phyloP scores from a whole-genome alignment of 208 protist genomes.

The Leishmania aethiopica region DNA sequence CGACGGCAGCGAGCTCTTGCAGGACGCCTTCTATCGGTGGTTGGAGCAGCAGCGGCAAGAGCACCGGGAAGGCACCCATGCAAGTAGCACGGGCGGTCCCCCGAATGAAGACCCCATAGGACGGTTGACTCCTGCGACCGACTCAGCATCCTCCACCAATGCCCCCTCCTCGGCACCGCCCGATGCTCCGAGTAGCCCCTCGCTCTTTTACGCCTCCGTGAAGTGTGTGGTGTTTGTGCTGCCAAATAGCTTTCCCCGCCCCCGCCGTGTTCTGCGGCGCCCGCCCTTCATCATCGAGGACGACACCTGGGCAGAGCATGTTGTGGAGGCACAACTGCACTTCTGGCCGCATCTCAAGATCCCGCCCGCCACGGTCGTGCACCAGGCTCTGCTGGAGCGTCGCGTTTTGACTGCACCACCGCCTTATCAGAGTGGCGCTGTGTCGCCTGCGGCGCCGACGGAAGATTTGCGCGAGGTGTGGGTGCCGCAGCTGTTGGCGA shows the following conservation, averaged over 20 bases:
- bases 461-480: conserved; percentile 22
- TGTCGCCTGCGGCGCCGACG: background rate
- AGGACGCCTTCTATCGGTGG: conserved; percentile 79
- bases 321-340: conserved; percentile 73
- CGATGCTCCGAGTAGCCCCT: conserved; percentile 35
- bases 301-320: conserved; percentile 84
- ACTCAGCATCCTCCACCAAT: background rate
- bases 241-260: conserved; percentile 75
- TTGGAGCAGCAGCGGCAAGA: conserved; percentile 17
- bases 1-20: conserved; percentile 48
- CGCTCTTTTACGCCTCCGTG: conserved; percentile 70
- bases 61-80: background rate
- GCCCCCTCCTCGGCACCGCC: background rate
- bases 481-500: conserved; percentile 40
- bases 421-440: background rate
- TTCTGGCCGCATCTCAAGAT: conserved; percentile 63
- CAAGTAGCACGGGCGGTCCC: background rate
- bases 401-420: conserved; percentile 16
- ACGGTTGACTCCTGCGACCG: background rate
- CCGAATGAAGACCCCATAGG: background rate
- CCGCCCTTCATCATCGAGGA: conserved; percentile 86
- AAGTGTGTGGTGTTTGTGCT: conserved; percentile 74
- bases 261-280: conserved; percentile 45
- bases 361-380: conserved; percentile 51
- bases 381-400: conserved; percentile 57